Base-by-base conservation (phyloP, 2,329 filamentous ascomycete genomes). In the Claviceps fusiformis region DNA sequence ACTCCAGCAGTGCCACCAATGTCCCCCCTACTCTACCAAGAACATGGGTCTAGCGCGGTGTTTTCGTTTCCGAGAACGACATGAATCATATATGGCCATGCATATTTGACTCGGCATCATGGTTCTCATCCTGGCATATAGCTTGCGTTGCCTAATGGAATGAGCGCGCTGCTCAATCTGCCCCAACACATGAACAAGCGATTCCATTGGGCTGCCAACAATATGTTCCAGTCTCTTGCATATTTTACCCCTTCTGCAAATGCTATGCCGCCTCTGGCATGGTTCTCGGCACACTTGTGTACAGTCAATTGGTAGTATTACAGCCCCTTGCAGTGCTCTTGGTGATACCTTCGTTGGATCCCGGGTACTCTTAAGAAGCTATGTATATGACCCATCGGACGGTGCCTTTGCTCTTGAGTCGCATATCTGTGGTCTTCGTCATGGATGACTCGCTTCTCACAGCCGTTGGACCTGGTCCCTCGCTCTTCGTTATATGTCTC, bases 131-230 rank as follows among this genome's bases (percentile, higher is more conserved):
- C 4, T 69, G 2, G 68, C 71, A 0, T 64, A 62, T 17, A 62
- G 62, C 0, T 33, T 62, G n/a, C 63, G 56, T n/a, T 59, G 56
- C 9, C 62, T 66, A 0, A 57, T 72, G 61, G 63, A 1, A 63
- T 71, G 15, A 63, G 66, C 9, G 54, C 70, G 5, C 45, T 66
- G 0, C 63, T 67, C 29, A 68, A 69, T 27, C 56, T 79, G 6
- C 60, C 81, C 2, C 80, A 82, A 60, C 81, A 81, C 60, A 69
- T 76, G 54, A 75, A 73, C 1, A 75, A 73, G 50, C 70, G 77
- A 6, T 81, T 78, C 62, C 53, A 65, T 35, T 75, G 77, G 70
- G 8, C 76, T 75, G 73, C 71, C 69, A 45, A 67, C 67, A 54
- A 71, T 73, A 57, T 54, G 65, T 54, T 39, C 6, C 33, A n/a